Evolutionary conservation across 2,329 filamentous ascomycete genomes (phyloP).

Genomic region (Venturia carpophila): DNA sequence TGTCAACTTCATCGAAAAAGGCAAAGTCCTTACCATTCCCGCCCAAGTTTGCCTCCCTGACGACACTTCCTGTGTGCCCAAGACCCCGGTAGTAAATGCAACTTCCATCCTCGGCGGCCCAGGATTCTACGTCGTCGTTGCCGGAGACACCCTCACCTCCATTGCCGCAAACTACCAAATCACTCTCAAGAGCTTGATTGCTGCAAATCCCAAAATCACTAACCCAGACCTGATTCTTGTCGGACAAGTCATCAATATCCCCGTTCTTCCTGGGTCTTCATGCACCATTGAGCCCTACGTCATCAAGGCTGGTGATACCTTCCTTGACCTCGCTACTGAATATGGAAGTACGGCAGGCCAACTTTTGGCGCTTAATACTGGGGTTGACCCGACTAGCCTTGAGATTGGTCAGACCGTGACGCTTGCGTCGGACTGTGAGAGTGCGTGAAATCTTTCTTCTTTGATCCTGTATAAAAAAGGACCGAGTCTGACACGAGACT

Average conservation of each 20-base stretch:
- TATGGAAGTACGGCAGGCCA: neutral
- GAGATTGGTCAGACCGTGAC: neutral
- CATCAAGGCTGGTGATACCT: neutral
- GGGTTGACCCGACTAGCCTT: neutral
- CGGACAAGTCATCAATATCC: conserved; percentile 1
- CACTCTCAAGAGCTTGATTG: neutral
- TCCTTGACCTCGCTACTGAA: neutral
- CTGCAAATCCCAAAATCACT: neutral
- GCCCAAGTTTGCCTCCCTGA: conserved; percentile 2
- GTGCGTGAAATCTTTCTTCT: neutral
- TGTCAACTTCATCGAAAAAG: neutral
- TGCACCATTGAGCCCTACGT: neutral
- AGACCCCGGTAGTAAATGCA: neutral
- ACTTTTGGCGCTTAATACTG: neutral
- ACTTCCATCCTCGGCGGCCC: neutral
- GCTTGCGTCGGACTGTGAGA: neutral
- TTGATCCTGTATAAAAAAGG: neutral
- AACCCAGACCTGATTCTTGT: neutral
- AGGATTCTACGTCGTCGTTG: neutral
- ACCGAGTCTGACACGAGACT: neutral
- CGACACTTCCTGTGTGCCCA: neutral
- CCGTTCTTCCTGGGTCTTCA: neutral
- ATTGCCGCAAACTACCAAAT: neutral
- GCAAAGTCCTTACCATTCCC: neutral
- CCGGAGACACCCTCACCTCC: neutral